Evolutionary conservation across 164 flowering plant species (phyloP), one percentile per base, ranked within the genome.

Genomic region (Amborella trichopoda): DNA sequence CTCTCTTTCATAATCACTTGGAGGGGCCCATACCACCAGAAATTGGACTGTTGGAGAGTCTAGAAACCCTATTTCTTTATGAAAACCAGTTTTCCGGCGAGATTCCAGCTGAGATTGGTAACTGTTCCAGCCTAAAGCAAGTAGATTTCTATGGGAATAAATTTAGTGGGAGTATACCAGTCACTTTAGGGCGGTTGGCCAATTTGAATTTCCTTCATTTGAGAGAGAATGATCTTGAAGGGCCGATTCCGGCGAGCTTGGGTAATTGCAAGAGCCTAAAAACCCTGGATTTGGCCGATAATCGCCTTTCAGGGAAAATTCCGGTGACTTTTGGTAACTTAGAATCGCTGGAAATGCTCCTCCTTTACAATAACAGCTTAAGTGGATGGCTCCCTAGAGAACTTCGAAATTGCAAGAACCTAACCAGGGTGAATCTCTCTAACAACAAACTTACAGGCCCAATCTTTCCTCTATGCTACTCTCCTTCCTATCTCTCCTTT

Each of bases 301-400:
- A 91, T 46, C 60, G 40, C 9, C 72, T 91, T 33, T 59, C 89
- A 0, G 94, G 91, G 21, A 58, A 61, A 1, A 69, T 91, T 32
- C 99, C 99, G 0, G 64, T 50, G 4, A 72, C 80, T 0, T 64
- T 91, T 6, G 91, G 83, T 3, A 56, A 47, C 39, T 73, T 91
- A 5, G 50, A 47, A 18, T 63, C 70, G 2, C 63, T 91, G 49
- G 51, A 82, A 23, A 73, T 69, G 69, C 46, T 87, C 32, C 78
- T 87, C 88, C 95, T 91, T 28, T 91, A 91, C 69, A 87, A 91
- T 73, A 91, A 87, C 52, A 80, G 96, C 0, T 78, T 91, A 16
- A 69, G 71, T 67, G 96, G 99, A 53, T 76, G 36, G 32, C 71
- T 91, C 41, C 96, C 99, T 21, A 62, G 39, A 18, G 62, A 64